phyloP scores from a whole-genome alignment of 257 asterid genomes.

The Echium plantagineum region DNA sequence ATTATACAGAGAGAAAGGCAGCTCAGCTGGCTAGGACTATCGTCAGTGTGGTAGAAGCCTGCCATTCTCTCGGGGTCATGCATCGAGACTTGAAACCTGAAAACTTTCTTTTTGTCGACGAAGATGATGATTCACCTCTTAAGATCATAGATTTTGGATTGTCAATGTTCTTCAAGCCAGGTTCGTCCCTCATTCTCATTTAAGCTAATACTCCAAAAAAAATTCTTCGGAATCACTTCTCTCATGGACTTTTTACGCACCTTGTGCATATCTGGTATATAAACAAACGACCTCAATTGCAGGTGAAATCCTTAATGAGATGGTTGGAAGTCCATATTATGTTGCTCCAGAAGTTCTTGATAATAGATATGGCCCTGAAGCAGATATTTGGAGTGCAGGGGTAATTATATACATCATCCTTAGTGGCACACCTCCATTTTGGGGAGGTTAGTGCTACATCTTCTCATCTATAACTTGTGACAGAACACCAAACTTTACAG shows the following conservation, averaged over 20 bases:
- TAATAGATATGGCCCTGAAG: slow-evolving; percentile 52
- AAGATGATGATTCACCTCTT: slow-evolving; percentile 66
- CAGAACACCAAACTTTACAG: not conserved
- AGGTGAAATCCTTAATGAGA: slow-evolving; percentile 50
- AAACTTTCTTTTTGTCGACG: slow-evolving; percentile 66
- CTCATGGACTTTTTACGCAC: not conserved
- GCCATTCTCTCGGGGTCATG: slow-evolving; percentile 87
- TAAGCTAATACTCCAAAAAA: too few relatives aligned
- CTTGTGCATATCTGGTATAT: not conserved
- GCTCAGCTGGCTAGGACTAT: slow-evolving; percentile 69
- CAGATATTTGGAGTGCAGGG: slow-evolving; percentile 79
- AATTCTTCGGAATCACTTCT: too few relatives aligned
- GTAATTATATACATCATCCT: slow-evolving; percentile 55
- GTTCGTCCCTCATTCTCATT: slow-evolving; percentile 15
- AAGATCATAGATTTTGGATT: slow-evolving; percentile 86
- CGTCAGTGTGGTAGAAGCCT: slow-evolving; percentile 62
- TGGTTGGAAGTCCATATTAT: slow-evolving; percentile 69
- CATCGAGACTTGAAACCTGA: slow-evolving; percentile 93
- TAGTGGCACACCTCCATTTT: slow-evolving; percentile 67
- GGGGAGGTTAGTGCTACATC: slow-evolving; percentile 45
- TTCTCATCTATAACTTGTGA: not conserved
- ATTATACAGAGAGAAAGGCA: slow-evolving; percentile 72
- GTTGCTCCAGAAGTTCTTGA: slow-evolving; percentile 69
- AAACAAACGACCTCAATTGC: not conserved
- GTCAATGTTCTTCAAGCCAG: slow-evolving; percentile 80